A percentile compares a stretch with the other conserved stretches of the same genome.
phyloP scores from a whole-genome alignment of 352 stramenopile species.

The Phytophthora constricta region DNA sequence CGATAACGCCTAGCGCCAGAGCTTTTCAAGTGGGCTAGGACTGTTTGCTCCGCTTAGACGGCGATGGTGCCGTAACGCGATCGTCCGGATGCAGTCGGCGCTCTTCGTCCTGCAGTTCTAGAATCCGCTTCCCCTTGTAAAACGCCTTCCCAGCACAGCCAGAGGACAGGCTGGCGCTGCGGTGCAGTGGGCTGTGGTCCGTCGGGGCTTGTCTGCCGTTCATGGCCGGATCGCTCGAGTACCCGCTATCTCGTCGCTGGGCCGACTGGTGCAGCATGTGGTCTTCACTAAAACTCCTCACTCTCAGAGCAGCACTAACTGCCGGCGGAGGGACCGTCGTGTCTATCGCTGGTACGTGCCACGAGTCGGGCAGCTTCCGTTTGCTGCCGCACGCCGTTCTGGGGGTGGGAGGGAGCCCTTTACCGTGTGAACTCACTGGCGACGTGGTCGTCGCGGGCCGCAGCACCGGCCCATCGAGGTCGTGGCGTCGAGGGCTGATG shows the following conservation, averaged over 20 bases:
- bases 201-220: conserved; percentile 12
- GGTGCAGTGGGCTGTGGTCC: conserved; percentile 31
- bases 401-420: conserved; percentile 30
- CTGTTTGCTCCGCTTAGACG: conserved; percentile 62
- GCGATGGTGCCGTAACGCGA: conserved; percentile 43
- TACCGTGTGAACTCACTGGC: not conserved
- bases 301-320: conserved; percentile 24
- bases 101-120: conserved; percentile 81
- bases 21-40: conserved; percentile 13
- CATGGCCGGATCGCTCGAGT: conserved; percentile 38
- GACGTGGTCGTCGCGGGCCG: conserved; percentile 19
- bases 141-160: conserved; percentile 36
- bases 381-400: conserved; percentile 30
- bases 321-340: conserved; percentile 23
- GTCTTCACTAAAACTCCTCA: conserved; percentile 54
- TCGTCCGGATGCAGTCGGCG: conserved; percentile 66
- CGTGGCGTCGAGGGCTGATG: conserved; percentile 74
- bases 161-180: conserved; percentile 46
- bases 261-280: conserved; percentile 17
- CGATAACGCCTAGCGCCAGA: conserved; percentile 15
- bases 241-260: conserved; percentile 36
- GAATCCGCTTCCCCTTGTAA: conserved; percentile 77
- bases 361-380: conserved; percentile 36
- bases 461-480: conserved; percentile 26
- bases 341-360: conserved; percentile 34